Evolutionary conservation across 108 stramenopile species (phyloP).

Genomic region (Skeletonema menzelii): DNA sequence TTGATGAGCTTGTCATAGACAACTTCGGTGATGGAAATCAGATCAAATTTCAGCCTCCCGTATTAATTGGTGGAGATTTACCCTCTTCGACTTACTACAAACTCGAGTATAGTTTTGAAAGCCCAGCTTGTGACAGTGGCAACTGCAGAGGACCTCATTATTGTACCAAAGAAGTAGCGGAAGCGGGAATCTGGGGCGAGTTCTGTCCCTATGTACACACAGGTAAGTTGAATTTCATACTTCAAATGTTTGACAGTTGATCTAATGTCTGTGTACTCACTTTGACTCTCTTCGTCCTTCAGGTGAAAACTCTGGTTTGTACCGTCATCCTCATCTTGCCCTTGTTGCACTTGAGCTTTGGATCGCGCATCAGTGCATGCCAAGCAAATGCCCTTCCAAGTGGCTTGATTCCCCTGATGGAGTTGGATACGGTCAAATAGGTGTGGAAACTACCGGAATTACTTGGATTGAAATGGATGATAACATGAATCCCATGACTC

Average conservation of each 20-base stretch:
- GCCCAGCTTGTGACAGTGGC: slow-evolving; percentile 10
- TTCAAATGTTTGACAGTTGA: too few relatives aligned
- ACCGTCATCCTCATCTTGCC: slow-evolving; percentile 33
- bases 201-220: slow-evolving; percentile 26
- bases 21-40: neutral
- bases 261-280: too few relatives aligned
- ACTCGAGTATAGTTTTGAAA: slow-evolving; percentile 7
- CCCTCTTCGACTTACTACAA: slow-evolving; percentile 20
- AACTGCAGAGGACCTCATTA: slow-evolving; percentile 23
- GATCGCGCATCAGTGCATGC: slow-evolving; percentile 34
- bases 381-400: slow-evolving; percentile 11
- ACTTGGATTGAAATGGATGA: slow-evolving; percentile 9
- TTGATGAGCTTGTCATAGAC: slow-evolving; percentile 8
- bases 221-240: neutral
- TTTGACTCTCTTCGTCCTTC: neutral
- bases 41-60: slow-evolving; percentile 15
- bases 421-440: neutral
- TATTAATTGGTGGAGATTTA: neutral
- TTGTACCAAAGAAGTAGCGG: slow-evolving; percentile 13
- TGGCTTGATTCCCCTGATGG: slow-evolving; percentile 2
- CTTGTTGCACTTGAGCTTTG: slow-evolving; percentile 27
- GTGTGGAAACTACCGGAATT: neutral
- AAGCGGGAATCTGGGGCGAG: slow-evolving; percentile 20
- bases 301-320: slow-evolving; percentile 18
- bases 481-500: slow-evolving; percentile 9